phyloP scores from a whole-genome alignment of 768 basidiomycete species.

The Lyophyllum atratum region DNA sequence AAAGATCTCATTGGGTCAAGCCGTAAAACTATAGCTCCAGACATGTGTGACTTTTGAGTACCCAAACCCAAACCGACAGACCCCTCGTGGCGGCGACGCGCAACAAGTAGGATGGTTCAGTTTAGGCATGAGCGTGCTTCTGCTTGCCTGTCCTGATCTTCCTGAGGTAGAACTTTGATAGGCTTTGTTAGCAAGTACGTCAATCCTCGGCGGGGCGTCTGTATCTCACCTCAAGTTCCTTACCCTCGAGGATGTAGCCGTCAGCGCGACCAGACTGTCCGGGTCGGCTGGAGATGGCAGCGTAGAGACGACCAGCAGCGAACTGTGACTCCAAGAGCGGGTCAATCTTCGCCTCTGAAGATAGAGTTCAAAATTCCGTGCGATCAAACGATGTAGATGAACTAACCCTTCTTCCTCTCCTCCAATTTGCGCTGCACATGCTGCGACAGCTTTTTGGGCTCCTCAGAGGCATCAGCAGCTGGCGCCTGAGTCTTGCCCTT shows the following conservation, averaged over 20 bases:
- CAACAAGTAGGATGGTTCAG: constrained; percentile 1
- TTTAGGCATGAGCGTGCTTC: constrained; percentile 77
- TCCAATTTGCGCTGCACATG: constrained; percentile 87
- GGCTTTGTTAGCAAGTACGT: constrained; percentile 21
- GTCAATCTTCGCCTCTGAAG: constrained; percentile 86
- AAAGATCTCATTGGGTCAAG: constrained; percentile 11
- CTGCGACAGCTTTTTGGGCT: constrained; percentile 82
- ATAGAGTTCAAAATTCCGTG: background rate
- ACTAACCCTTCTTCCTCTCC: constrained; percentile 86
- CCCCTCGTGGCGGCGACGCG: background rate
- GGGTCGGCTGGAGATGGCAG: constrained; percentile 90
- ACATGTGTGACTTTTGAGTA: constrained; percentile 17
- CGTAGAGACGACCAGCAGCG: constrained; percentile 93
- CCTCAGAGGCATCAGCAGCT: constrained; percentile 47
- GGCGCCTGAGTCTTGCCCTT: constrained; percentile 68
- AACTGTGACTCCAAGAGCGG: constrained; percentile 88
- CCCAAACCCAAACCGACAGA: constrained; percentile 2
- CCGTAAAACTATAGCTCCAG: constrained; percentile 9
- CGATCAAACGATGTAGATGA: background rate
- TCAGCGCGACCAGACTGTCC: constrained; percentile 97
- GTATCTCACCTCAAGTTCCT: constrained; percentile 87
- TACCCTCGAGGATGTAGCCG: constrained; percentile 97
- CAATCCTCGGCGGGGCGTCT: background rate
- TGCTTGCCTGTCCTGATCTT: constrained; percentile 93
- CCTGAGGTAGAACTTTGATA: constrained; percentile 84